Base-by-base conservation (phyloP, 75 land plant genomes). In the Adiantum capillusveneris region DNA sequence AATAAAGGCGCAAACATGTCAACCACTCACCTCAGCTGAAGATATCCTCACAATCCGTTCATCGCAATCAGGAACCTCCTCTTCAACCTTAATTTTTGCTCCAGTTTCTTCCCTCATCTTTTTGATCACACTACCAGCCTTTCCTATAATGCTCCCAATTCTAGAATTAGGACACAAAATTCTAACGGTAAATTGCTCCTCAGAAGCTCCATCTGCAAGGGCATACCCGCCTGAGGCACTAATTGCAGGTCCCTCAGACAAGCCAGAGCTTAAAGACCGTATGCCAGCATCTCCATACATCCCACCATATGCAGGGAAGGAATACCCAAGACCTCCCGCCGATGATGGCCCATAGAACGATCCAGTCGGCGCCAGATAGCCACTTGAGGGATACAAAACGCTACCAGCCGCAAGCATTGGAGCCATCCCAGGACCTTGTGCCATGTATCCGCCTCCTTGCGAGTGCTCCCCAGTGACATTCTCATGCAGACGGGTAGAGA, bases 71-170 rank as follows among this genome's bases (percentile, higher is more conserved):
- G 81, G 66, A n/a, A 85, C 67, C 0, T 60, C 19, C 62, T 79
- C 66, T 24, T 74, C 80, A 59, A 85, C 53, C 53, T 58, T 82
- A n/a, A 88, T 85, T 25, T 62, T 54, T 13, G 81, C 83, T 11
- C 88, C 84, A 41, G 83, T 79, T 43, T 88, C 93, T 52, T 66
- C 70, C 29, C 88, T 67, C 60, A 88, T 58, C 3, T 73, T 62
- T 29, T 52, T 72, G 13, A 88, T 66, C 36, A 85, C 80, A 13
- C 69, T 57, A 0, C 94, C 94, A 25, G 81, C 83, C 58, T 78
- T 88, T 16, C 94, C 94, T 69, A 88, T 85, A 3, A 88, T 69
- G 43, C 81, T 75, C 6, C 94, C 90, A 68, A 88, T 77, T 55
- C 58, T 80, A 12, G 79, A 80, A 75, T 72, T 80, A n/a, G 86